Conservation (phyloP, 768 basidiomycete species). For the Lentinus brumalis region DNA sequence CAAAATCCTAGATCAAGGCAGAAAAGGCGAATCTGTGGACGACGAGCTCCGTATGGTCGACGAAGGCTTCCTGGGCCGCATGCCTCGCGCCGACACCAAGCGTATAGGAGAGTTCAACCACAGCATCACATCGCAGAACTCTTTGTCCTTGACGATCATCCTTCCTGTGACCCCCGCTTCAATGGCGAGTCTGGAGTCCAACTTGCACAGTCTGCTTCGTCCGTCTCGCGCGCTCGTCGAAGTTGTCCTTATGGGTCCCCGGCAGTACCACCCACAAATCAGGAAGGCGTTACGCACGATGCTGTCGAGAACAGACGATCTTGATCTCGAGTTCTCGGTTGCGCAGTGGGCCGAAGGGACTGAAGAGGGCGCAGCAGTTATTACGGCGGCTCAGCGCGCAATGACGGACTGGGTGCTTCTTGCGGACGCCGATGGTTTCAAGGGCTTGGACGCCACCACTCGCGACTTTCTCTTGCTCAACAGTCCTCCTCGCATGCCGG, state of each 20-base stretch:
- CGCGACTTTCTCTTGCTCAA: slow-evolving; percentile 40
- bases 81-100: no score
- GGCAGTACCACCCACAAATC: slow-evolving; percentile 35
- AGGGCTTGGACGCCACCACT: slow-evolving; percentile 34
- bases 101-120: no score
- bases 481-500: slow-evolving; percentile 41
- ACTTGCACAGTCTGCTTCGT: slow-evolving; percentile 43
- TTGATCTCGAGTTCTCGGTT: slow-evolving; percentile 46
- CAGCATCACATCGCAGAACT: background rate
- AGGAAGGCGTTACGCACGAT: slow-evolving; percentile 37
- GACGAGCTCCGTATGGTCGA: no score
- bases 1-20: no score
- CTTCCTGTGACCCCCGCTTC: slow-evolving; percentile 47
- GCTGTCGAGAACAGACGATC: slow-evolving; percentile 30
- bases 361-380: slow-evolving; percentile 27
- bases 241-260: slow-evolving; percentile 50
- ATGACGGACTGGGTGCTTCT: slow-evolving; percentile 55
- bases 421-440: slow-evolving; percentile 49
- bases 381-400: slow-evolving; percentile 42
- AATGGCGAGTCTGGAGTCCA: slow-evolving; percentile 33
- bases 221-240: slow-evolving; percentile 41
- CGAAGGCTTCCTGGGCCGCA: no score
- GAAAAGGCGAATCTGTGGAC: no score
- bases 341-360: slow-evolving; percentile 31
- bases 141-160: slow-evolving; percentile 27